phyloP scores from a whole-genome alignment of 305 asterid species.

The Andrographis paniculata region DNA sequence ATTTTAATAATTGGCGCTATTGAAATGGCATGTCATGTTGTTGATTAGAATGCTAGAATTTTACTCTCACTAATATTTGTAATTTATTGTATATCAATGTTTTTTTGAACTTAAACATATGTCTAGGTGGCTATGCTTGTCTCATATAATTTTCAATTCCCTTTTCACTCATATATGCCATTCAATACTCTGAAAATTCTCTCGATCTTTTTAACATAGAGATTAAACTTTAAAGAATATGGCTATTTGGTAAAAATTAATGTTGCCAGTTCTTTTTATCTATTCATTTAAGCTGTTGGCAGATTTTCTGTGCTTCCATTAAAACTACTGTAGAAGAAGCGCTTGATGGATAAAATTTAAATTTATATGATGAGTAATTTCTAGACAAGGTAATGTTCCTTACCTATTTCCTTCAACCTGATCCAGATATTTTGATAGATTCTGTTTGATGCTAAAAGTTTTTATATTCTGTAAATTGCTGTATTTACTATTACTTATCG shows the following conservation, averaged over 20 bases:
- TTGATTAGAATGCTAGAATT: constrained; percentile 5
- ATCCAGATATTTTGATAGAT: background rate
- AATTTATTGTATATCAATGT: background rate
- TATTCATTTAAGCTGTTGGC: background rate
- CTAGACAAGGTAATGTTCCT: background rate
- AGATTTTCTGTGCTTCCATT: too few species aligned
- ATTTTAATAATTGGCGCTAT: constrained; percentile 9
- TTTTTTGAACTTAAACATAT: background rate
- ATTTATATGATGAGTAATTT: background rate
- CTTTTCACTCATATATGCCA: background rate
- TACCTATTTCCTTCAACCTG: background rate
- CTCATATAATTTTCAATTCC: background rate
- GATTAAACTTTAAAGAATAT: too few species aligned
- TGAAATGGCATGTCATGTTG: constrained; percentile 5
- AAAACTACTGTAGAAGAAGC: too few species aligned
- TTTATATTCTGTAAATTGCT: background rate
- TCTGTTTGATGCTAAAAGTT: background rate
- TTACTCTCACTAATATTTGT: background rate
- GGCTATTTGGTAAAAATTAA: background rate
- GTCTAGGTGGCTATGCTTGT: background rate
- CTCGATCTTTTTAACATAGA: too few species aligned
- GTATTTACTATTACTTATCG: too few species aligned
- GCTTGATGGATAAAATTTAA: background rate
- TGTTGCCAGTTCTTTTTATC: background rate
- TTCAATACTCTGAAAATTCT: too few species aligned